Percentiles rank a stretch among this genome's conserved stretches.
These are phyloP conservation scores for Pichia sp. DNA, from an alignment of 1,139 yeast genomes.

Conservation along the genomic window DNA sequence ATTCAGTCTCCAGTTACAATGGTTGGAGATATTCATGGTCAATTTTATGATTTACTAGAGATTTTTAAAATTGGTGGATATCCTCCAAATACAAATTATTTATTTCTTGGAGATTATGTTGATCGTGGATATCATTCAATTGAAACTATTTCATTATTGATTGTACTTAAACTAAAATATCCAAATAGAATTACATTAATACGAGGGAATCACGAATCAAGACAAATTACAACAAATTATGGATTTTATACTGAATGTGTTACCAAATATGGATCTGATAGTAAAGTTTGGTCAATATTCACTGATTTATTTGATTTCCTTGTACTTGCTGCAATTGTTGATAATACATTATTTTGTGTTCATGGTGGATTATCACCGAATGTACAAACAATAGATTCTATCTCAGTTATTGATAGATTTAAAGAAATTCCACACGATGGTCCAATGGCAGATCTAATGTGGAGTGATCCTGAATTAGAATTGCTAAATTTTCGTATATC, in stretches of 20 bases:
- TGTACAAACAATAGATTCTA: conserved; percentile 89
- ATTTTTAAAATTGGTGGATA: conserved; percentile 90
- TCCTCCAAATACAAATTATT: conserved; percentile 88
- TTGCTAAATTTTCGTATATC: conserved; percentile 78
- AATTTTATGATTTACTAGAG: conserved; percentile 87
- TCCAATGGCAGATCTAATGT: conserved; percentile 96
- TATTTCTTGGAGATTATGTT: conserved; percentile 91
- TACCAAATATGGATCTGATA: conserved; percentile 71
- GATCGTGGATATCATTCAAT: conserved; percentile 85
- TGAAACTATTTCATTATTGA: conserved; percentile 80
- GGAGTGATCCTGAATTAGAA: conserved; percentile 97
- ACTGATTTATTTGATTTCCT: conserved; percentile 92
- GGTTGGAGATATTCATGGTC: conserved; percentile 99
- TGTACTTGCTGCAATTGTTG: conserved; percentile 89
- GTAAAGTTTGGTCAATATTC: conserved; percentile 80
- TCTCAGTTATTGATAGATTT: conserved; percentile 81
- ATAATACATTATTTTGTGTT: conserved; percentile 86
- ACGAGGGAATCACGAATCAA: conserved; percentile 92
- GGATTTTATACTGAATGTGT: conserved; percentile 95
- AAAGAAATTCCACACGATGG: conserved; percentile 97
- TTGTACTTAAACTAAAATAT: conserved; percentile 80
- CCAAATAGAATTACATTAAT: conserved; percentile 77
- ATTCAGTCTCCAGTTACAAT: conserved; percentile 84
- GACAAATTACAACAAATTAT: conserved; percentile 94
- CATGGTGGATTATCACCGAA: conserved; percentile 97